Evolutionary conservation across 2,329 filamentous ascomycete species (phyloP), one percentile per base, ranked within the genome.

Genomic region (Aaosphaeria pasadenensis): DNA sequence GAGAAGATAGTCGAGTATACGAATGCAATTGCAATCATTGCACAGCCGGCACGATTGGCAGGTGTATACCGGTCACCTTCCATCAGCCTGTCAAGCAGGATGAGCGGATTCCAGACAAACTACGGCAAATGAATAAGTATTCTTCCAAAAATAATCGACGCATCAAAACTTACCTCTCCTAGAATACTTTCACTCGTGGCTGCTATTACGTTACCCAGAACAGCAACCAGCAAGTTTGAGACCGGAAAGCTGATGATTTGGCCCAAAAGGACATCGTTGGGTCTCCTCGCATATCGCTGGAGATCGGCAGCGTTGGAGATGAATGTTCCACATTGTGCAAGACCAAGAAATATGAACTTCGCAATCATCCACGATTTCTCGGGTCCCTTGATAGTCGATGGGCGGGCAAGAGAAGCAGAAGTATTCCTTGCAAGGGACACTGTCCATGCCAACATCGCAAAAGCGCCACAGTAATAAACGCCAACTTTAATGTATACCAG

Each of bases 1-100:
- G 69, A 70, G 48, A 76, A 74, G 29, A 78, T 66, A 1, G 70
- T 63, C 4, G 70, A 71, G 48, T 75, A 77, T 0, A 71, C 58
- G 40, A 77, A 74, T 11, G 64, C 68, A 1, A 67, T 63, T 0
- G 73, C 60, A 30, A 75, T 70, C 49, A 77, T 74, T 33, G 72
- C 71, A 41, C 67, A 71, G 0, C 67, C 72, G 5, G 70, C 62
- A 11, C 73, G 62, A 39, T 69, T 74, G 0, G 54, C 62, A 1
- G 42, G 29, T 6, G 35, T 45, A 30, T 49, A 45, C 2, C 29
- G 30, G 17, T 39, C 9, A 17, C 33, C 33, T 36, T 13, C 63
- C 50, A 67, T 69, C 24, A 74, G 56, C 39, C 47, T 60, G 31
- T 74, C 69, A 6, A 75, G 56, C 32, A 70, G 60, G 2, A 53